These are phyloP conservation scores for Phytophthora sp. DNA, from an alignment of 352 stramenopile genomes.

Conservation along the genomic window DNA sequence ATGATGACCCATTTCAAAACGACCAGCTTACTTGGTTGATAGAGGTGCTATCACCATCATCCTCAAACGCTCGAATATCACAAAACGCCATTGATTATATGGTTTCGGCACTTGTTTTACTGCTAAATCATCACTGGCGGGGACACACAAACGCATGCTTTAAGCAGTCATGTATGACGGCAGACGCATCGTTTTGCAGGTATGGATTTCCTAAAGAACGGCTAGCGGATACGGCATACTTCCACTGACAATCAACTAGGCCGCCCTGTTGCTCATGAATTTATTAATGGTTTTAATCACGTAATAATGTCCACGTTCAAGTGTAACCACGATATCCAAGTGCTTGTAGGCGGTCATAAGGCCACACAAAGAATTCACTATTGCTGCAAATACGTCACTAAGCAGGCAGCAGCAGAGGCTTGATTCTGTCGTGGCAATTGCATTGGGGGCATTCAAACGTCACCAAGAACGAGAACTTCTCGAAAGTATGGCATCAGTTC, in stretches of 20 bases:
- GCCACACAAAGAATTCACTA: background rate
- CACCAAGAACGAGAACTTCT: background rate
- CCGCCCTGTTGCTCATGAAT: background rate
- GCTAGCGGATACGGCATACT: background rate
- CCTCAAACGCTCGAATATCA: background rate
- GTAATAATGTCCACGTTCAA: background rate
- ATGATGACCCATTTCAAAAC: too few relatives aligned
- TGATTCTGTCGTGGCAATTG: background rate
- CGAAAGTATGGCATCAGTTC: background rate
- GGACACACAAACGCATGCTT: background rate
- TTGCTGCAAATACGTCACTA: background rate
- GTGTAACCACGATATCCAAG: background rate
- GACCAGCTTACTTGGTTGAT: too few relatives aligned
- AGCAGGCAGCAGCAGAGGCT: background rate
- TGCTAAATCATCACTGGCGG: conserved; percentile 1
- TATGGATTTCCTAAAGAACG: background rate
- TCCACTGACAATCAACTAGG: background rate
- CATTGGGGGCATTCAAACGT: background rate
- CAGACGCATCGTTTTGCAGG: background rate
- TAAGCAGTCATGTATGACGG: background rate
- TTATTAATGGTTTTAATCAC: background rate
- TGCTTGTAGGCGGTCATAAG: background rate
- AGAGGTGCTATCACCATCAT: background rate
- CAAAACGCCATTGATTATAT: background rate
- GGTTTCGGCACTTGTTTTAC: background rate